These are phyloP conservation scores for Anthoceros angustus DNA, from an alignment of 225 moss, liverwort and hornwort species.

Conservation along the genomic window DNA sequence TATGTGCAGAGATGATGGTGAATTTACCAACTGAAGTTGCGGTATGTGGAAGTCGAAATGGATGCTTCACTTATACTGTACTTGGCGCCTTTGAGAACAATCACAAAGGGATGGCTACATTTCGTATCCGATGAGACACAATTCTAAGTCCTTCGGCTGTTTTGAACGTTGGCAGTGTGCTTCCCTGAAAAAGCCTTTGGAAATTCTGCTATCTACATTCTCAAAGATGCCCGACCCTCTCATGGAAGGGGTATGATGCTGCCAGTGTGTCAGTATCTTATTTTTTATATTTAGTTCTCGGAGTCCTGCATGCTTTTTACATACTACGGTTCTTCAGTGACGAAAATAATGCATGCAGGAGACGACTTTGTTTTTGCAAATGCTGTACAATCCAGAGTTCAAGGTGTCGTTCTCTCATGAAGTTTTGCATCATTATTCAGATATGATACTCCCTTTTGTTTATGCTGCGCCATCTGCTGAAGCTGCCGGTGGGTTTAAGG, in stretches of 20 bases:
- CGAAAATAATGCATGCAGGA: slow-evolving; percentile 39
- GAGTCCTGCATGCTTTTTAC: not conserved
- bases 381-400: slow-evolving; percentile 73
- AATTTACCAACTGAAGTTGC: not conserved
- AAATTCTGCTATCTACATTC: slow-evolving; percentile 53
- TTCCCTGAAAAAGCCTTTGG: slow-evolving; percentile 24
- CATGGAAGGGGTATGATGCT: slow-evolving; percentile 72
- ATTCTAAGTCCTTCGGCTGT: not conserved
- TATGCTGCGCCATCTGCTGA: slow-evolving; percentile 18
- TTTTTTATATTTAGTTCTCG: slow-evolving; percentile 3
- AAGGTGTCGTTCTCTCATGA: slow-evolving; percentile 73
- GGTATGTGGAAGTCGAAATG: not conserved
- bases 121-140: no score
- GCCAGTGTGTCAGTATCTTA: slow-evolving; percentile 7
- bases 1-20: slow-evolving; percentile 44
- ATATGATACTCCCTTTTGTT: slow-evolving; percentile 47
- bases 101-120: no score
- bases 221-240: slow-evolving; percentile 65
- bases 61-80: not conserved
- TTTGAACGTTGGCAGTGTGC: slow-evolving; percentile 15
- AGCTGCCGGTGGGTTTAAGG: slow-evolving; percentile 35
- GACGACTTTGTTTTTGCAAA: slow-evolving; percentile 83
- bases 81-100: no score
- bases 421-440: slow-evolving; percentile 58
- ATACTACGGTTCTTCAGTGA: no score